Percentiles rank a stretch among this genome's conserved stretches.
These are phyloP conservation scores for Immersiporthe knoxdaviesiana DNA, from an alignment of 2,329 filamentous ascomycete genomes.

Conservation along the genomic window DNA sequence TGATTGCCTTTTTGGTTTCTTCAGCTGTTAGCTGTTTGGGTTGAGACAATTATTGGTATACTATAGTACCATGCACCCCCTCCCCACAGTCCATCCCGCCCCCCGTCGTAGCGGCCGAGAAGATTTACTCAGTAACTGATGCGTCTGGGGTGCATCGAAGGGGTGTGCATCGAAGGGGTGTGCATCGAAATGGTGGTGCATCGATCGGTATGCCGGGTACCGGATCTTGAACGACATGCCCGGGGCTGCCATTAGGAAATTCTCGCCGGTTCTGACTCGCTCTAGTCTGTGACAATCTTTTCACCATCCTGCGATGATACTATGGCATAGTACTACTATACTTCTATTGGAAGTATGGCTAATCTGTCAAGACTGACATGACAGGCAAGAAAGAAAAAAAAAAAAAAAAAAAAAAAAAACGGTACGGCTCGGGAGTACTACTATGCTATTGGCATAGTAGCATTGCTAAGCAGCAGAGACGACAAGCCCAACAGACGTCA, in stretches of 20 bases:
- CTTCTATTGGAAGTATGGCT: too few relatives aligned
- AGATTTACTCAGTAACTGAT: background rate
- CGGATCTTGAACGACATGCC: background rate
- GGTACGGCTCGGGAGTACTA: conserved; percentile 1
- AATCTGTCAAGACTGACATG: background rate
- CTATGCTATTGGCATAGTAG: background rate
- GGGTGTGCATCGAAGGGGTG: too few relatives aligned
- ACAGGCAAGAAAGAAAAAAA: background rate
- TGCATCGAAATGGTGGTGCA: too few relatives aligned
- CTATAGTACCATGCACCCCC: too few relatives aligned
- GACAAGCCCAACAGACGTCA: background rate
- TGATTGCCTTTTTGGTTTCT: background rate
- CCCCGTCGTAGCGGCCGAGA: background rate
- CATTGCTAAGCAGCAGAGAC: background rate
- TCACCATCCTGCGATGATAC: background rate
- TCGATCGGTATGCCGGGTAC: conserved; percentile 1
- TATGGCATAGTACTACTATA: background rate
- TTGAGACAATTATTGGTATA: background rate
- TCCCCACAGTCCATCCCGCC: too few relatives aligned
- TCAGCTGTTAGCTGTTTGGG: background rate
- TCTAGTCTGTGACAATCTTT: background rate
- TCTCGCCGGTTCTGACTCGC: background rate
- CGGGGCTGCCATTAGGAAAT: background rate
- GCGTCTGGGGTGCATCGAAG: background rate
- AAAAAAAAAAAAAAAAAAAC: background rate